Evolutionary conservation across 2,329 filamentous ascomycete species (phyloP).

Genomic region (Diaporthe australafricana): DNA sequence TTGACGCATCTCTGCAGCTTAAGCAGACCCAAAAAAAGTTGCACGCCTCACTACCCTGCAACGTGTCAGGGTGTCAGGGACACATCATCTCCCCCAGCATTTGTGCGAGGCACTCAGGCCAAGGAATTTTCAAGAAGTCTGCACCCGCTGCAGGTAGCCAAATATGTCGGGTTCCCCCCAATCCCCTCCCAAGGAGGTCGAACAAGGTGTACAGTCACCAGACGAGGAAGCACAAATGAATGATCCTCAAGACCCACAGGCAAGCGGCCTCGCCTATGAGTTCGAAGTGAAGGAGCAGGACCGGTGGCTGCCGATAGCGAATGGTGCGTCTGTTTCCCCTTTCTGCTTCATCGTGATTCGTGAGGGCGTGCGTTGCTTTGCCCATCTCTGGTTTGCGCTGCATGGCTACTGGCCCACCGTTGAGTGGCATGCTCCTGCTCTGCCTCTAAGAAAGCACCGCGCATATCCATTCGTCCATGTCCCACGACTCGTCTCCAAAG

Average conservation of each 20-base stretch:
- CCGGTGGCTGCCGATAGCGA: conserved; percentile 99
- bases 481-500: conserved; percentile 66
- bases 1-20: conserved; percentile 68
- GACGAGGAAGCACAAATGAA: conserved; percentile 97
- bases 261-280: conserved; percentile 82
- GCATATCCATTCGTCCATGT: conserved; percentile 61
- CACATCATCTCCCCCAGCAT: conserved; percentile 68
- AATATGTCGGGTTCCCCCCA: conserved; percentile 91
- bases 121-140: conserved; percentile 71
- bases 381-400: conserved; percentile 45
- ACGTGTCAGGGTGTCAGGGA: conserved; percentile 66
- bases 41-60: conserved; percentile 67
- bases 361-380: conserved; percentile 44
- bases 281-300: conserved; percentile 99
- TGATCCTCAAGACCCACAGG: conserved; percentile 83
- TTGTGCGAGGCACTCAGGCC: conserved; percentile 68
- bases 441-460: conserved; percentile 53
- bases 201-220: conserved; percentile 91
- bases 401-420: conserved; percentile 45
- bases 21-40: conserved; percentile 58
- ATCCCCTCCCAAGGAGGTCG: conserved; percentile 95
- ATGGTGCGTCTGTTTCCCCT: conserved; percentile 82
- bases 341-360: conserved; percentile 50
- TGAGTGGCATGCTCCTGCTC: conserved; percentile 63
- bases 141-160: conserved; percentile 76